Percentiles rank a stretch among this genome's conserved stretches.
Evolutionary conservation across 2,329 filamentous ascomycete genomes (phyloP).

Genomic region (Lachnellula suecica): DNA sequence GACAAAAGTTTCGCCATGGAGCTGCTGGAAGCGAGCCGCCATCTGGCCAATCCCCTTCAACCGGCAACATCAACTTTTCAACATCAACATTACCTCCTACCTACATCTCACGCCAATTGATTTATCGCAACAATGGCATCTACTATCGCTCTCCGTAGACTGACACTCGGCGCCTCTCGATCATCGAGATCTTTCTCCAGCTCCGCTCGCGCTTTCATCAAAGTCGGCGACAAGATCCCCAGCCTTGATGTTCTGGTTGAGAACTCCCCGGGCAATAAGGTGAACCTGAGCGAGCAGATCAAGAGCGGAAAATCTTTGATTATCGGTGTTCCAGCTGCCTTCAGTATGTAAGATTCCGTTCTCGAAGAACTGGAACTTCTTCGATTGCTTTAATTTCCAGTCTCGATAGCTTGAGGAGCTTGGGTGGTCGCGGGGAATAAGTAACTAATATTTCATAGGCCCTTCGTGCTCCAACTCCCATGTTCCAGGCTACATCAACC

Average conservation of each 20-base stretch:
- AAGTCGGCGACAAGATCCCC: slow-evolving; percentile 78
- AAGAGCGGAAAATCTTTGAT: slow-evolving; percentile 71
- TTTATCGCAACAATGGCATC: slow-evolving; percentile 24
- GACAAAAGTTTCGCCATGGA: background rate
- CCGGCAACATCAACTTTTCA: background rate
- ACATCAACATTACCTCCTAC: background rate
- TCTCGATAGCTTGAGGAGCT: background rate
- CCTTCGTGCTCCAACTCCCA: slow-evolving; percentile 68
- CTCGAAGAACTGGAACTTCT: background rate
- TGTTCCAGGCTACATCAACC: slow-evolving; percentile 82
- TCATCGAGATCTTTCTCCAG: slow-evolving; percentile 55
- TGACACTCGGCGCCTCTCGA: slow-evolving; percentile 15
- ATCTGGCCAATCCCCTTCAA: background rate
- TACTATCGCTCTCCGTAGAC: slow-evolving; percentile 19
- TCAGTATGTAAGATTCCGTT: slow-evolving; percentile 46
- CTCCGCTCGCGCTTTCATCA: slow-evolving; percentile 62
- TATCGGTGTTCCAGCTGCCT: slow-evolving; percentile 81
- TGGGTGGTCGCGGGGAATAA: background rate
- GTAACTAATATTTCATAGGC: slow-evolving; percentile 33
- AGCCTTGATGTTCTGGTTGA: slow-evolving; percentile 71
- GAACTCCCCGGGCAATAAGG: slow-evolving; percentile 82
- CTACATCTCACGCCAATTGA: background rate
- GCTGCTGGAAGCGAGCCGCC: background rate
- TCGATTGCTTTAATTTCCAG: background rate
- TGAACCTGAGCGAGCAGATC: slow-evolving; percentile 77